Conservation (phyloP, 495 filamentous ascomycete species). For the Penicillium daleae region DNA sequence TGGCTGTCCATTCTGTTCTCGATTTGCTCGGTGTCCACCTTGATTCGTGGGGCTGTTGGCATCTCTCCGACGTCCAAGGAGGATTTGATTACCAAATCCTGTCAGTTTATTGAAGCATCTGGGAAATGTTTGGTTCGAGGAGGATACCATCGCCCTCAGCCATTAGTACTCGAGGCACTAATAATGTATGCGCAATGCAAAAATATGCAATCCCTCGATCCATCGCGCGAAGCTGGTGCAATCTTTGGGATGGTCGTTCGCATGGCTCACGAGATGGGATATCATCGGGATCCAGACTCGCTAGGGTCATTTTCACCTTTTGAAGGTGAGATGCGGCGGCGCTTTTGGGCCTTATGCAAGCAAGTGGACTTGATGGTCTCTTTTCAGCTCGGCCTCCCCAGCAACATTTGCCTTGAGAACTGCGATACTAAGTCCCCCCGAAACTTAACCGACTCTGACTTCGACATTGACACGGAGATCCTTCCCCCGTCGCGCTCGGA, state of each 20-base stretch:
- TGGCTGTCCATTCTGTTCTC: neutral
- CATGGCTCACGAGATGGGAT: neutral
- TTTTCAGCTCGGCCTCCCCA: neutral
- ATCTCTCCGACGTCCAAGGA: neutral
- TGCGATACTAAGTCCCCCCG: neutral
- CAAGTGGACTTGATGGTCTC: neutral
- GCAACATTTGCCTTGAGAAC: neutral
- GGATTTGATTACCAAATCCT: neutral
- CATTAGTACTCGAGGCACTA: neutral
- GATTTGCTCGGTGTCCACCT: neutral
- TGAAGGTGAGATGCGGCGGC: neutral
- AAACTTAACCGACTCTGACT: neutral
- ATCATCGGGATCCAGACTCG: neutral
- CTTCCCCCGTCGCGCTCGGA: neutral
- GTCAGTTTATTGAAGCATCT: neutral
- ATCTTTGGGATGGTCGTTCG: neutral
- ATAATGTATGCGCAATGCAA: neutral
- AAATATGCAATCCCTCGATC: neutral
- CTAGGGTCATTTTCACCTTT: neutral
- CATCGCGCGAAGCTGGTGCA: neutral
- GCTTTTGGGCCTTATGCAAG: neutral
- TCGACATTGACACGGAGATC: neutral
- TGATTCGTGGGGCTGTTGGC: neutral
- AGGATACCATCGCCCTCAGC: neutral
- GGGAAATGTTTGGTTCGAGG: neutral